Evolutionary conservation across 2,329 filamentous ascomycete species (phyloP).

Genomic region (Didymella lethalis): DNA sequence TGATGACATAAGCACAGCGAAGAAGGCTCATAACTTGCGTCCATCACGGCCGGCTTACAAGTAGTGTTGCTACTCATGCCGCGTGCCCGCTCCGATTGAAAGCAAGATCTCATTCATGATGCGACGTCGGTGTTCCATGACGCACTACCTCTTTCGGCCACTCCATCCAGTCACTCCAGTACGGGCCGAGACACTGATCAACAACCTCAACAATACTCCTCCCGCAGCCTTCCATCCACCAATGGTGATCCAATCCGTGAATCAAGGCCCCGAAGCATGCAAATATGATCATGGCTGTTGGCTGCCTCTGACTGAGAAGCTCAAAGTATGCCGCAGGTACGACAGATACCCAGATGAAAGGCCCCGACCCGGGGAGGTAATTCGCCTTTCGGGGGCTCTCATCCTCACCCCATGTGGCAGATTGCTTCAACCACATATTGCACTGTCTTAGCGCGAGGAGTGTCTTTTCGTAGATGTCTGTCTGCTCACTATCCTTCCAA

Average conservation of each 20-base stretch:
- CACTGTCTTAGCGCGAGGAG: conserved; percentile 21
- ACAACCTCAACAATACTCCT: conserved; percentile 28
- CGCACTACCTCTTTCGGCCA: conserved; percentile 22
- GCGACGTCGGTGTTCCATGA: background rate
- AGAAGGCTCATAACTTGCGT: background rate
- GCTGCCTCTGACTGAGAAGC: conserved; percentile 30
- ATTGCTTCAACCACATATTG: conserved; percentile 25
- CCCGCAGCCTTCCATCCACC: conserved; percentile 36
- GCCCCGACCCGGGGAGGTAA: conserved; percentile 24
- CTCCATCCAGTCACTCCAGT: conserved; percentile 25
- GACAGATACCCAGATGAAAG: conserved; percentile 31
- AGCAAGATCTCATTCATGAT: background rate
- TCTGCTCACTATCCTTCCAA: conserved; percentile 8
- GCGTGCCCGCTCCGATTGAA: too few species aligned
- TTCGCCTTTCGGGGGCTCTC: conserved; percentile 17
- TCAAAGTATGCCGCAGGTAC: conserved; percentile 23
- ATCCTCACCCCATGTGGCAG: conserved; percentile 6
- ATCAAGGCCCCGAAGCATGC: conserved; percentile 29
- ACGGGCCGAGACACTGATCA: conserved; percentile 26
- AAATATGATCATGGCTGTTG: conserved; percentile 29
- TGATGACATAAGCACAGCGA: background rate
- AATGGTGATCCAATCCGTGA: conserved; percentile 21
- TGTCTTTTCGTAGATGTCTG: conserved; percentile 21
- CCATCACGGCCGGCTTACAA: background rate
- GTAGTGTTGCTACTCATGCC: background rate